A percentile compares a stretch with the other conserved stretches of the same genome.
phyloP scores from a whole-genome alignment of 495 filamentous ascomycete species.

The Penicillium salamii region DNA sequence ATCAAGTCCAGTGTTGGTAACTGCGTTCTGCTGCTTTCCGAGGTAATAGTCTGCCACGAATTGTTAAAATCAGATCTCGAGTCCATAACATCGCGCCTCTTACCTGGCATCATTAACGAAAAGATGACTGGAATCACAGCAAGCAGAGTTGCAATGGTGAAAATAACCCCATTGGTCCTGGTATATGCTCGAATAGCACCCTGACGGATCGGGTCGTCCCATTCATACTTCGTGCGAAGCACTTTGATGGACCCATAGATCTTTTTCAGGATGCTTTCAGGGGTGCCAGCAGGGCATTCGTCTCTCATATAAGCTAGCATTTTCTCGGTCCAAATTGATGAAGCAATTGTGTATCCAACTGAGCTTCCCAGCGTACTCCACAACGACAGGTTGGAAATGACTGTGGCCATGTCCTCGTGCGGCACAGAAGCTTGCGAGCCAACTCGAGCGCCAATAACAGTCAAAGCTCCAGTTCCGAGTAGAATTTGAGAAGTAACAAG shows the following conservation, averaged over 20 bases:
- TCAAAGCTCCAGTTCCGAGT: neutral
- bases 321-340: neutral
- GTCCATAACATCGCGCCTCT: too few relatives aligned
- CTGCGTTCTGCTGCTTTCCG: neutral
- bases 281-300: neutral
- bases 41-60: neutral
- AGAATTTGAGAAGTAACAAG: neutral
- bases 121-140: neutral
- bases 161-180: neutral
- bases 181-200: neutral
- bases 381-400: neutral
- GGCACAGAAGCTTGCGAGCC: neutral
- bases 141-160: neutral
- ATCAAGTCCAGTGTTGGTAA: neutral
- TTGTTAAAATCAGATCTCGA: too few relatives aligned
- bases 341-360: neutral
- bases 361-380: neutral
- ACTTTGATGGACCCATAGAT: neutral
- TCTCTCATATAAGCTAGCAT: neutral
- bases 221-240: neutral
- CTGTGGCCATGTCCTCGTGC: neutral
- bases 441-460: slow-evolving; percentile 1
- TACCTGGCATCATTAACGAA: neutral
- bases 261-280: neutral
- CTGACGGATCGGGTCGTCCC: neutral